Base-by-base conservation (phyloP, 495 filamentous ascomycete genomes). In the Hypomontagnella monticulosa region DNA sequence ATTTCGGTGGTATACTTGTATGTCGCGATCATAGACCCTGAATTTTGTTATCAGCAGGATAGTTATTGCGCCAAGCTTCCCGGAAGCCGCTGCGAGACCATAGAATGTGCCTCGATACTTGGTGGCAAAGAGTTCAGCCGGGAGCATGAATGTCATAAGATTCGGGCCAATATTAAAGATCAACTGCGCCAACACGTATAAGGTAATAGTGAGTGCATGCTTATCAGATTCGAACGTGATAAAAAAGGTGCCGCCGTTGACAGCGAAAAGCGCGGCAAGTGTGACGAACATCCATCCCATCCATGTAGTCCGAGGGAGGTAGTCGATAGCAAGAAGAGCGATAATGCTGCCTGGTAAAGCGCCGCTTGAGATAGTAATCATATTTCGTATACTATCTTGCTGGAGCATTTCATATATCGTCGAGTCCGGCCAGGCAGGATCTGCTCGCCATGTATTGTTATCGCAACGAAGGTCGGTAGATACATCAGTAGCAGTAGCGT, bases 131-230 rank as follows among this genome's bases (percentile, higher is more conserved):
- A 79, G 69, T 67, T 81, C 79, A 4, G 76, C 78, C 3, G 78
- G 69, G 36, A 81, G 73, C 57, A 88, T 87, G 67, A 88, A 89
- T 0, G 82, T 86, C 30, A 86, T 83, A 18, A 82, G 83, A 64
- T 87, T 89, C 32, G 85, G 84, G 73, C 87, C 87, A 20, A 89
- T 80, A 62, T 89, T 88, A 75, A 89, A 90, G n/a, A 89, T 62
- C 0, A 86, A 68, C 69, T 90, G 84, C 15, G 81, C 83, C 16
- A 90, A 41, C 18, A 85, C 79, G 59, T 88, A 89, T 1, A 91
- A 66, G 0, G 78, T 73, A 6, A 90, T 81, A 8, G 81, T 81
- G 4, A 79, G 71, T 0, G 78, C 74, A 44, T 84, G 78, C 70
- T 57, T 81, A 66, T 72, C 55, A 20, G 70, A 70, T 57, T 71